These are phyloP conservation scores for Annulohypoxylon nitens DNA, from an alignment of 495 filamentous ascomycete species.

Conservation along the genomic window DNA sequence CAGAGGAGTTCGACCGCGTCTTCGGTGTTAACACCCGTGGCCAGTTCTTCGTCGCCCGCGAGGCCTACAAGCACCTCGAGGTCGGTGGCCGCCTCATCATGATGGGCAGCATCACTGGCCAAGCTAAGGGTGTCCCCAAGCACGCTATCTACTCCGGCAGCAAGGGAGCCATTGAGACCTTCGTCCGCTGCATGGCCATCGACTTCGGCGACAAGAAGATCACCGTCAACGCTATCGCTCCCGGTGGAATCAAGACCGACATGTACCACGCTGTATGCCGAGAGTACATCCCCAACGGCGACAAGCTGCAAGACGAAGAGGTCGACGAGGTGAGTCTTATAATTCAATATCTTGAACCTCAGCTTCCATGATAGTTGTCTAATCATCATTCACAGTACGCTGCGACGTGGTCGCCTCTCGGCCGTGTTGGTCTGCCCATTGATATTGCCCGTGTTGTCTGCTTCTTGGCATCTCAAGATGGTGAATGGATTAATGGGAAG, in stretches of 20 bases:
- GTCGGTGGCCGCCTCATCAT: slow-evolving; percentile 76
- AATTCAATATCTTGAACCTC: background rate
- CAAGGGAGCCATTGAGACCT: slow-evolving; percentile 85
- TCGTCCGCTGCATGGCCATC: slow-evolving; percentile 77
- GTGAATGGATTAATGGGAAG: slow-evolving; percentile 77
- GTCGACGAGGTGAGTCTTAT: slow-evolving; percentile 48
- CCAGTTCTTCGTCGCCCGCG: slow-evolving; percentile 87
- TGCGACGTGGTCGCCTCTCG: slow-evolving; percentile 68
- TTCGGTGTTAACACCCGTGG: slow-evolving; percentile 82
- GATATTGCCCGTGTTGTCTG: slow-evolving; percentile 74
- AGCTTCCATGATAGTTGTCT: slow-evolving; percentile 6
- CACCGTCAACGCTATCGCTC: slow-evolving; percentile 82
- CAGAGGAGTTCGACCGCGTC: slow-evolving; percentile 80
- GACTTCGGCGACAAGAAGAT: slow-evolving; percentile 80
- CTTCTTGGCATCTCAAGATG: slow-evolving; percentile 74
- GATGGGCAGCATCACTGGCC: slow-evolving; percentile 67
- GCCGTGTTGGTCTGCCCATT: slow-evolving; percentile 71
- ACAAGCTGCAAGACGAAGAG: slow-evolving; percentile 58
- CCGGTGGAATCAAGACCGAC: slow-evolving; percentile 82
- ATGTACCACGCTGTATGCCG: slow-evolving; percentile 75
- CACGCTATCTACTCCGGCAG: slow-evolving; percentile 81
- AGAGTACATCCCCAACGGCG: slow-evolving; percentile 73
- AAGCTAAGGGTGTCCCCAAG: slow-evolving; percentile 71
- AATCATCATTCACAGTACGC: slow-evolving; percentile 55
- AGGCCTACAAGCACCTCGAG: slow-evolving; percentile 77